Evolutionary conservation across 2,329 filamentous ascomycete genomes (phyloP), one percentile per base, ranked within the genome.

Genomic region (Sclerotinia subarctica): DNA sequence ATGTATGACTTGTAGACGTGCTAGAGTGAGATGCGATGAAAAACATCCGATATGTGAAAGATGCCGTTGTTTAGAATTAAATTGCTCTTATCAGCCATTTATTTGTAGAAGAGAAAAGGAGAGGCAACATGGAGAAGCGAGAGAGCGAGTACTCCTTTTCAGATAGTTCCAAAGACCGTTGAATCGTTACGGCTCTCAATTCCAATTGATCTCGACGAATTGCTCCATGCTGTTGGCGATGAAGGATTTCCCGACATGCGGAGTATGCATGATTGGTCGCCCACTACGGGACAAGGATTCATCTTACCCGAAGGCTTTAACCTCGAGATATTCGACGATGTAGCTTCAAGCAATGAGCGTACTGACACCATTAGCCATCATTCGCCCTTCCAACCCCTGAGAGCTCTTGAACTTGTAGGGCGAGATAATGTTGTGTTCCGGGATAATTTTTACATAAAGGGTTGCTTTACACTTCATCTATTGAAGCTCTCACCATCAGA

Each of bases 1-100:
- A 29, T 29, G 46, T 10, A 59, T 66, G 44, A 66, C 64, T 21
- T 60, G 64, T 32, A 66, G 53, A 59, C 54, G 54, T 35, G 54
- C 53, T 13, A 60, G 54, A 51, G 64, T 66, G 54, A 52, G 46
- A 60, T 66, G 64, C 17, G 32, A 52, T 26, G 44, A 66, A 19
- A 32, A 59, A 52, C 54, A 51, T 52, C 64, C 64, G 32, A 52
- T 60, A 32, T 66, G 54, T 46, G 44, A 66, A 47, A 44, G 54
- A 17, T 66, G 54, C 17, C 29, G 44, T 32, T 44, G 54, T 26
- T 15, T 66, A 29, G 64, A 19, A 6, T 35, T 54, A 26, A 17
- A 51, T 17, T 66, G 64, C 13, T 58, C 24, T 32, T 52, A 51
- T 15, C n/a, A 59, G 32, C 29, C 29, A 21, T 51, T 51, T n/a